A percentile compares a stretch with the other conserved stretches of the same genome.
phyloP scores from a whole-genome alignment of 257 asterid species.

The Scutellaria baicalensis region DNA sequence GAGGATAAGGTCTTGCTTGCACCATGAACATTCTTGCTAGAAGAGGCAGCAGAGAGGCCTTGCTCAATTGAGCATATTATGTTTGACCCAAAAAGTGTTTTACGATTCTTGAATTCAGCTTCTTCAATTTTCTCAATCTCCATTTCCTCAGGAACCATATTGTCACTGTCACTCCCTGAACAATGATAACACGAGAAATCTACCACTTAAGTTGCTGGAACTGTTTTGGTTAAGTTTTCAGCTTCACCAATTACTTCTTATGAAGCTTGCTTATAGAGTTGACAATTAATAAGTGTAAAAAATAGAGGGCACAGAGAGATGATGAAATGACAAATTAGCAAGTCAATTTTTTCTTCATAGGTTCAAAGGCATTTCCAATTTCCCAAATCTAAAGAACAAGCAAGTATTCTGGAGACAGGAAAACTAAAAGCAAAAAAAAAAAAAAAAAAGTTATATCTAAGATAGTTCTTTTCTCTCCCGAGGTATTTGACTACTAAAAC shows the following conservation, averaged over 20 bases:
- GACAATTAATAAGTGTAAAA: neutral
- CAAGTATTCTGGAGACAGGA: too few species aligned
- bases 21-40: neutral
- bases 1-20: neutral
- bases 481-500: too few species aligned
- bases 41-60: neutral
- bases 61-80: neutral
- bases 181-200: neutral
- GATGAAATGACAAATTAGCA: neutral
- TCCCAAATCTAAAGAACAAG: neutral
- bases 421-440: too few species aligned
- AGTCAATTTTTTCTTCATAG: neutral
- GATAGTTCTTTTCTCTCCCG: too few species aligned
- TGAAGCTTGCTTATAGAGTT: neutral
- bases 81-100: slow-evolving; percentile 6
- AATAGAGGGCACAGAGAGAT: neutral
- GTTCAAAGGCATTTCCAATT: neutral
- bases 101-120: slow-evolving; percentile 5
- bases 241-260: neutral
- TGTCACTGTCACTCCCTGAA: slow-evolving; percentile 7
- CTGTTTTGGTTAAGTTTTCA: neutral
- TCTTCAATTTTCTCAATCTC: neutral
- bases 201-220: neutral
- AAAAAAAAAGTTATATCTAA: too few species aligned
- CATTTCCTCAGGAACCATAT: neutral